Base-by-base conservation (phyloP, 768 basidiomycete species). In the Kwoniella mangroviensis region DNA sequence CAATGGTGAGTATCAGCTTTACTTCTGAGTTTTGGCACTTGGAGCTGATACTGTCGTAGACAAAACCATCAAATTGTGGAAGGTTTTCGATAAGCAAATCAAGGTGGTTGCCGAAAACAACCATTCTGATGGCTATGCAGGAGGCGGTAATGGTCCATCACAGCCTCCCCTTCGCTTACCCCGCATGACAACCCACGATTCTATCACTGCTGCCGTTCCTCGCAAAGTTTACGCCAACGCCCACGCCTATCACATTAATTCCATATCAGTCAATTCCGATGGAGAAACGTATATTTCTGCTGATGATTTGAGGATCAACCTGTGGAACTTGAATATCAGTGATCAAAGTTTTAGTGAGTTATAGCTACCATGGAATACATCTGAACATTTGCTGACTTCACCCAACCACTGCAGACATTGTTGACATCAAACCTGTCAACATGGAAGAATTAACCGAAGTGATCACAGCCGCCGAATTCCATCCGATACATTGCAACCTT, bases 371-470 rank as follows among this genome's bases (percentile, higher is more conserved):
- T 52, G 21, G 17, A 43, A 21, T 22, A 34, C 3, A 21, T 34
- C n/a, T n/a, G 40, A 13, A 60, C 5, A 21, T 24, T 15, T 66
- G 17, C n/a, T 41, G 11, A 45, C 58, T 56, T 17, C 34, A n/a
- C 15, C 41, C 13, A 2, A 54, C 24, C 24, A 26, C 26, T 24
- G 49, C 77, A 99, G 97, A 99, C 85, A 98, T 99, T 80, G 95
- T 99, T 73, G 97, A 99, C 84, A 98, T 99, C 88, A 99, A 99
- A 83, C 97, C 97, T 2, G 90, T 93, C 79, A 99, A 99, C 84
- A 99, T 99, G 97, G 97, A 99, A 82, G 97, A 99, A 84, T 87
- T 99, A 65, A 98, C 97, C 17, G 97, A 99, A 83, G 97, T 99
- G 82, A 98, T 99, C 84, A 99, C 97, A n/a, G 93, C 96, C 12